Percentiles rank a stretch among this genome's conserved stretches.
phyloP scores from a whole-genome alignment of 2,329 filamentous ascomycete genomes.

The Hypoxylon sp. region DNA sequence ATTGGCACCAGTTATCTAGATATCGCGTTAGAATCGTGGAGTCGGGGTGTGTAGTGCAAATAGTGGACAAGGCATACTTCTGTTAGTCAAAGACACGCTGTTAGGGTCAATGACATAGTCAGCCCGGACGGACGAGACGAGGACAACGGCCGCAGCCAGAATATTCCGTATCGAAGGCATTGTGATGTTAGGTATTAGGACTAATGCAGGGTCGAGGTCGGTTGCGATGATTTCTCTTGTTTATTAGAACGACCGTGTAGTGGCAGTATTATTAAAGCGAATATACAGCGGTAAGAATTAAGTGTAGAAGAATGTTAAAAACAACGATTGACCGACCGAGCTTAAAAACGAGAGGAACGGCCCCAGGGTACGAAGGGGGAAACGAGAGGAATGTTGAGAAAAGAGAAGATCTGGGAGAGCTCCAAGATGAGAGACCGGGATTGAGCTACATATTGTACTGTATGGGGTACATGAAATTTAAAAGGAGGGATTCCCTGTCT shows the following conservation, averaged over 20 bases:
- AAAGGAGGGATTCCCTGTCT: slow-evolving; percentile 44
- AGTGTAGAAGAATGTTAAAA: slow-evolving; percentile 32
- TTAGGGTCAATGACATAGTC: slow-evolving; percentile 74
- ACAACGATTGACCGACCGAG: slow-evolving; percentile 33
- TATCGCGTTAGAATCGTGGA: slow-evolving; percentile 32
- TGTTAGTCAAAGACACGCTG: slow-evolving; percentile 66
- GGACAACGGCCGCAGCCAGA: slow-evolving; percentile 68
- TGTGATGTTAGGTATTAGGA: slow-evolving; percentile 42
- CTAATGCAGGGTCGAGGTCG: slow-evolving; percentile 18
- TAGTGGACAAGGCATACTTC: slow-evolving; percentile 63
- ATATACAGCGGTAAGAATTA: slow-evolving; percentile 41
- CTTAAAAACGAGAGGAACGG: slow-evolving; percentile 42
- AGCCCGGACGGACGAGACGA: slow-evolving; percentile 67
- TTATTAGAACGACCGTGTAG: slow-evolving; percentile 36
- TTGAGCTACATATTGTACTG: slow-evolving; percentile 40
- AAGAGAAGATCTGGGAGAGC: slow-evolving; percentile 33
- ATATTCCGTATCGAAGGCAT: slow-evolving; percentile 71
- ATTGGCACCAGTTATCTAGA: slow-evolving; percentile 73
- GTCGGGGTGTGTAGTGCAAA: neutral
- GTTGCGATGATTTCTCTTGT: slow-evolving; percentile 22
- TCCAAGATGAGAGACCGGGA: slow-evolving; percentile 33
- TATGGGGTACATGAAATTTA: slow-evolving; percentile 41
- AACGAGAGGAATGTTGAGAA: slow-evolving; percentile 45
- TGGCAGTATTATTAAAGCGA: slow-evolving; percentile 42
- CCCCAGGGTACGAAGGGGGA: slow-evolving; percentile 43